These are phyloP conservation scores for Clarireedia paspali DNA, from an alignment of 2,329 filamentous ascomycete genomes.

Conservation along the genomic window DNA sequence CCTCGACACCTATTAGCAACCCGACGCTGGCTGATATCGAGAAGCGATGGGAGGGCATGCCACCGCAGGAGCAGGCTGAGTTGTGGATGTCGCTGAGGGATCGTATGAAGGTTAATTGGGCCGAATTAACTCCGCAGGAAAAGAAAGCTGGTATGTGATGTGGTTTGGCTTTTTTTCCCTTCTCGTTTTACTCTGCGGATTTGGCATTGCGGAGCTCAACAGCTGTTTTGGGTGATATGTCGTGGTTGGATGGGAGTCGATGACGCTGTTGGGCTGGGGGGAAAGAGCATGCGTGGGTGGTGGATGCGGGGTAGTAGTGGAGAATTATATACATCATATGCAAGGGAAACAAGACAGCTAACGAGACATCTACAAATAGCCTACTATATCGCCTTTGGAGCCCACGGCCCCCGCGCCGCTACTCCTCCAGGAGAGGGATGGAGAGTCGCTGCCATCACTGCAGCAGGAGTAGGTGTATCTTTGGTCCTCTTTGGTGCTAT, in stretches of 20 bases:
- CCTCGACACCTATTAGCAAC: conserved; percentile 81
- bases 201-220: background rate
- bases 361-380: conserved; percentile 46
- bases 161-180: background rate
- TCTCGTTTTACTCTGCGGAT: background rate
- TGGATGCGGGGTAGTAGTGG: background rate
- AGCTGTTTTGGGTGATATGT: background rate
- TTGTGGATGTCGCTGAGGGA: conserved; percentile 98
- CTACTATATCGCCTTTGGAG: conserved; percentile 98
- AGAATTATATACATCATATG: background rate
- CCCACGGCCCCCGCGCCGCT: conserved; percentile 83
- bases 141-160: conserved; percentile 88
- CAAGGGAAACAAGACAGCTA: background rate
- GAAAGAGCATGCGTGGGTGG: no score
- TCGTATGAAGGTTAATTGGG: conserved; percentile 98
- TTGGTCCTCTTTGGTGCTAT: conserved; percentile 64
- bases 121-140: conserved; percentile 89
- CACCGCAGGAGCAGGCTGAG: conserved; percentile 97
- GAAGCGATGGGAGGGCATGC: conserved; percentile 98
- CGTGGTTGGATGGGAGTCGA: background rate
- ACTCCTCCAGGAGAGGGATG: conserved; percentile 77
- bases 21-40: conserved; percentile 96
- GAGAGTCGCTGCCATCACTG: conserved; percentile 69
- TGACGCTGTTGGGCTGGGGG: no score
- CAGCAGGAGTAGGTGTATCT: conserved; percentile 58